Base-by-base conservation (phyloP, 768 basidiomycete species). In the Strobilomyces dryophilus region DNA sequence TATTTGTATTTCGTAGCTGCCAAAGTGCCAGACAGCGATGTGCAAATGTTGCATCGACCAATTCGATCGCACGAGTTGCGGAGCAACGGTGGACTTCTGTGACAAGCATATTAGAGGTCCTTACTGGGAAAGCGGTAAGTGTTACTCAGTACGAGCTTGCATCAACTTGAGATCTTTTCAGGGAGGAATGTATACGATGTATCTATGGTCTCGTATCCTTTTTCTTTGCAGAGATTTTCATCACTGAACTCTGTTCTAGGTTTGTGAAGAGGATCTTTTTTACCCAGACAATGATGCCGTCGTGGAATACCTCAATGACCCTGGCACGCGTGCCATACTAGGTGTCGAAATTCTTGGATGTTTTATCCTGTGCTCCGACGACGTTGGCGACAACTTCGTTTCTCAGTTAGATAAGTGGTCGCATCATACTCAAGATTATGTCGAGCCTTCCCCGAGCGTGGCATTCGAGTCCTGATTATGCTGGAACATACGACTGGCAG, bases 51-150 rank as follows among this genome's bases (percentile, higher is more conserved):
- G 89, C 56, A 74, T 89, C 29, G 78, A 89, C 51, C 54, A 53
- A 15, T 84, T 84, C 57, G 88, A 93, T 65, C 67, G 74, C 20
- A 81, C 86, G 35, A 74, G 79, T 53, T 92, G 90, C 60, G 71
- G 68, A n/a, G 84, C 83, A 12, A 85, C 89, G 2, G 74, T 81
- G 46, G 66, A 57, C 10, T 90, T 89, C 66, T 93, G 91, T 66
- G 74, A 80, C 47, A 67, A 63, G 20, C 75, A 82, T 55, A 65
- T 91, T 12, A 78, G 74, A 32, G 69, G 57, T 4, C 69, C 73
- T 2, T 77, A 75, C 64, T 63, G 64, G 58, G 45, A 60, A 43
- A 71, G 72, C 53, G 66, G 74, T 78, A 31, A 69, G 67, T 27
- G 60, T 39, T 41, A 1, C 36, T 39, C 27, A 3, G 44, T 3